Base-by-base conservation (phyloP, 495 filamentous ascomycete genomes). In the Talaromyces ruber region DNA sequence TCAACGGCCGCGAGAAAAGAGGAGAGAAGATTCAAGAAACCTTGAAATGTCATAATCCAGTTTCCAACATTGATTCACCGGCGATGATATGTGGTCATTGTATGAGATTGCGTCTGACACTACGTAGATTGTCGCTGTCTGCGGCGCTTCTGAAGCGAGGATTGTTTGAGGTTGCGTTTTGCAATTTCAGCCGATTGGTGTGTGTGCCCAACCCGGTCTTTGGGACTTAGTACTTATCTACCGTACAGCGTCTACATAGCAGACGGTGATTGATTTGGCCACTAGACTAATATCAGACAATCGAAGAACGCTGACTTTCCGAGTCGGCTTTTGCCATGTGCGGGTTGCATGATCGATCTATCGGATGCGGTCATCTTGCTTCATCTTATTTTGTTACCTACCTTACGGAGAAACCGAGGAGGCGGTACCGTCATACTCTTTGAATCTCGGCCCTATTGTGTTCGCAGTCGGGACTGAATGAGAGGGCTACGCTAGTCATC, bases 101-200 rank as follows among this genome's bases (percentile, higher is more conserved):
- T 26, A 26, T 54, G 26, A 54, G 16, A 54, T 16, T 54, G 9
- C 9, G 4, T 25, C 22, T 54, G 22, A 26, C 28, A 54, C 22
- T 14, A n/a, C n/a, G n/a, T n/a, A 54, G 21, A 28, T 9, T 28
- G 51, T 28, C 21, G 51, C 51, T 14, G 24, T 25, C 51, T 28
- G 51, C 51, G 51, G 51, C 51, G 51, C 22, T 25, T 54, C 51
- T 54, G 51, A 54, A 25, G 51, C 51, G n/a, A 22, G 51, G 11
- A n/a, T 26, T n/a, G 51, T 54, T 54, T 54, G 51, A 54, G 51
- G 22, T 21, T 24, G 51, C 51, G 51, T 54, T 54, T 54, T 54
- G 51, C 22, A 54, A 54, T 26, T 54, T 54, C 14, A 54, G 51
- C 22, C 51, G 51, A 54, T 54, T 24, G 51, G 51, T 28, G 28